Evolutionary conservation across 2,329 filamentous ascomycete genomes (phyloP).

Genomic region (Cladosporium cucumerinum): DNA sequence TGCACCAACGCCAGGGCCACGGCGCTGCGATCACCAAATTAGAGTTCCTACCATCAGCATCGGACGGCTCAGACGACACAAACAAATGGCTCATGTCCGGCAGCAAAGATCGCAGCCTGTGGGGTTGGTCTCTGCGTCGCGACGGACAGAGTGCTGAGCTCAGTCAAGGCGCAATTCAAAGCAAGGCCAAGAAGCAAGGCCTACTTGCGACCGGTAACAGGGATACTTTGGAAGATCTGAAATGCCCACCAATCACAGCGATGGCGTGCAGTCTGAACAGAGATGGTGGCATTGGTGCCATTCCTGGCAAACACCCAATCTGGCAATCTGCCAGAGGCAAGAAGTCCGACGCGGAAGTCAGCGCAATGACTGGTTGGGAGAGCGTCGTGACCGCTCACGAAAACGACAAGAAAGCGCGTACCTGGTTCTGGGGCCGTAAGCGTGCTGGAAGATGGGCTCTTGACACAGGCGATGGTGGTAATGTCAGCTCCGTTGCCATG

Average conservation of each 20-base stretch:
- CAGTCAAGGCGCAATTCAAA: constrained; percentile 83
- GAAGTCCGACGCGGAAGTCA: constrained; percentile 67
- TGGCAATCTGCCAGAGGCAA: constrained; percentile 76
- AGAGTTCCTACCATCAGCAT: constrained; percentile 80
- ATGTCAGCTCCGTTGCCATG: constrained; percentile 79
- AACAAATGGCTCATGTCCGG: constrained; percentile 95
- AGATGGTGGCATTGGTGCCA: constrained; percentile 86
- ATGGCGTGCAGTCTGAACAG: constrained; percentile 90
- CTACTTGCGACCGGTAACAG: constrained; percentile 49
- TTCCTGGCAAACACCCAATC: constrained; percentile 72
- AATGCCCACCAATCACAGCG: constrained; percentile 86
- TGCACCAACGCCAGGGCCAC: constrained; percentile 86
- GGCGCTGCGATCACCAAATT: constrained; percentile 80
- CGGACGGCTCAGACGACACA: constrained; percentile 80
- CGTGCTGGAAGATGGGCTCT: constrained; percentile 91
- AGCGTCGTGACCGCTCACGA: constrained; percentile 92
- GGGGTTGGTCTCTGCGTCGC: constrained; percentile 92
- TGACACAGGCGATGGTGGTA: constrained; percentile 75
- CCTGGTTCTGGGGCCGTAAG: constrained; percentile 98
- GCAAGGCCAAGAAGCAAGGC: constrained; percentile 85
- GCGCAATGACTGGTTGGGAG: constrained; percentile 88
- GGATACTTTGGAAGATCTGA: constrained; percentile 59
- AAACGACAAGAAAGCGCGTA: constrained; percentile 78
- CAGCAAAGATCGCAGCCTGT: constrained; percentile 83
- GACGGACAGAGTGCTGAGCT: constrained; percentile 93